A percentile compares a stretch with the other conserved stretches of the same genome.
These are phyloP conservation scores for Linnemannia elongata DNA, from an alignment of 192 early-diverging fungal genomes.

Conservation along the genomic window DNA sequence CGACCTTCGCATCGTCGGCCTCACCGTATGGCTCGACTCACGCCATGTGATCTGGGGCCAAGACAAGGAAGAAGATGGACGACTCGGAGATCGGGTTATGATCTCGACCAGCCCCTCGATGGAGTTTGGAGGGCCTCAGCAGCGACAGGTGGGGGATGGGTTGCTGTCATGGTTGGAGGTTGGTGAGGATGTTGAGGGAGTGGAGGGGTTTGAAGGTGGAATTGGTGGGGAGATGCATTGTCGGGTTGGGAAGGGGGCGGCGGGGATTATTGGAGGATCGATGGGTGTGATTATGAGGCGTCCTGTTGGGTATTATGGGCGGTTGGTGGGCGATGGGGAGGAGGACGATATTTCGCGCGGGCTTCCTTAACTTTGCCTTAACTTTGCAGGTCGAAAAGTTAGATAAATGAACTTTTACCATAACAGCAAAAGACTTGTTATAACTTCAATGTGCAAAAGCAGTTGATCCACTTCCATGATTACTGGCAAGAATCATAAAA, in stretches of 20 bases:
- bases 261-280: slow-evolving; percentile 36
- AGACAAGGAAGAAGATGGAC: slow-evolving; percentile 33
- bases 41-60: slow-evolving; percentile 43
- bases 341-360: slow-evolving; percentile 17
- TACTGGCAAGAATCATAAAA: no score
- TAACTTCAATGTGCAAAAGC: no score
- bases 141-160: slow-evolving; percentile 21
- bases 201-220: neutral
- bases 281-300: slow-evolving; percentile 43
- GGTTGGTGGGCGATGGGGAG: slow-evolving; percentile 35
- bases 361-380: neutral
- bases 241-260: slow-evolving; percentile 11
- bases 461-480: no score
- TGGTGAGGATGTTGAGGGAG: neutral
- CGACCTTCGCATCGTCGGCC: slow-evolving; percentile 21
- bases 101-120: slow-evolving; percentile 9
- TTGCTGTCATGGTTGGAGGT: slow-evolving; percentile 34
- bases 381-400: neutral
- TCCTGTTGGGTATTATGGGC: slow-evolving; percentile 33
- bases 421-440: neutral
- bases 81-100: slow-evolving; percentile 43
- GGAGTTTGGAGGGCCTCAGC: neutral
- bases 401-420: no score
- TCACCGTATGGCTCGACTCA: slow-evolving; percentile 42
- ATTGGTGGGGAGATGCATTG: no score